Conservation (phyloP, 2,329 filamentous ascomycete species). For the Pyrenochaeta sp. region DNA sequence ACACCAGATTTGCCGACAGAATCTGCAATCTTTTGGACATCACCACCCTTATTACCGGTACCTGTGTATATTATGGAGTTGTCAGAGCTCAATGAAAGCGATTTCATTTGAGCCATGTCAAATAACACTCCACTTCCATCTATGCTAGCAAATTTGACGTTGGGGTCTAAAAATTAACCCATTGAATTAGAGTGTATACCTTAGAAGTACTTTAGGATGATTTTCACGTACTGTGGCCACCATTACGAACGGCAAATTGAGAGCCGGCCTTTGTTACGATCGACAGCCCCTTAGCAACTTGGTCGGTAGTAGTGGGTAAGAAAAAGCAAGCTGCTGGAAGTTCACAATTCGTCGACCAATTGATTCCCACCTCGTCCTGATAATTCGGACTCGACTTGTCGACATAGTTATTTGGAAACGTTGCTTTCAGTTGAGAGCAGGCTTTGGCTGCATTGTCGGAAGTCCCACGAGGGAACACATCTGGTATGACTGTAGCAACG, state of each 20-base stretch:
- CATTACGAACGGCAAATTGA: constrained; percentile 1
- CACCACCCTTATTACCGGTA: constrained; percentile 3
- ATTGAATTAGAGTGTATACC: too few species aligned
- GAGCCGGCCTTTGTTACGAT: constrained; percentile 4
- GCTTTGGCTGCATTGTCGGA: constrained; percentile 1
- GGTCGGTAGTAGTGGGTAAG: not conserved
- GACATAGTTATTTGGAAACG: constrained; percentile 3
- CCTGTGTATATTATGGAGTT: constrained; percentile 1
- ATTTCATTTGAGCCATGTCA: constrained; percentile 4
- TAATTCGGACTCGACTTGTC: constrained; percentile 3
- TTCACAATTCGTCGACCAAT: constrained; percentile 4
- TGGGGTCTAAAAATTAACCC: not conserved
- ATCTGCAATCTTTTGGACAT: constrained; percentile 2
- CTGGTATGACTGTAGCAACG: constrained; percentile 1
- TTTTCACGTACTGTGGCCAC: not conserved
- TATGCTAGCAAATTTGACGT: constrained; percentile 5
- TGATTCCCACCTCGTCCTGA: not conserved
- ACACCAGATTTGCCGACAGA: constrained; percentile 3
- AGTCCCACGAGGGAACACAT: not conserved
- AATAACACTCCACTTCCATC: constrained; percentile 1
- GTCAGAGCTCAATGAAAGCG: not conserved
- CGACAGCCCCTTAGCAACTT: constrained; percentile 1
- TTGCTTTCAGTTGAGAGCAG: constrained; percentile 1
- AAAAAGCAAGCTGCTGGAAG: constrained; percentile 6
- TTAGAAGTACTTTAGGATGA: too few species aligned